These are phyloP conservation scores for Cetradonia linearis DNA, from an alignment of 495 filamentous ascomycete genomes.

Conservation along the genomic window DNA sequence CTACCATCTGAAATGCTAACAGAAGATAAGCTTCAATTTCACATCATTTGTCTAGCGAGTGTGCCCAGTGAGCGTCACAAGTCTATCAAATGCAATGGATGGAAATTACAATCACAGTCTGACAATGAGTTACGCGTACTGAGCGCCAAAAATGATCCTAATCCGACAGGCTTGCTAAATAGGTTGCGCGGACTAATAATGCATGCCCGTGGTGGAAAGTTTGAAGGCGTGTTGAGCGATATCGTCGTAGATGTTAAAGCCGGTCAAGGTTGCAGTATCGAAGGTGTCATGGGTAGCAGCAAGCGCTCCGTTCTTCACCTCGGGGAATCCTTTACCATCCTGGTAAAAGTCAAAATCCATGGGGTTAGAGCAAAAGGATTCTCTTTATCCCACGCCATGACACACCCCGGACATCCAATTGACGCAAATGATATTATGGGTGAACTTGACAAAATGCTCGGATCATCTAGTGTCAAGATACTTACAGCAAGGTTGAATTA, in stretches of 20 bases:
- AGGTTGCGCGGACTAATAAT: slow-evolving; percentile 14
- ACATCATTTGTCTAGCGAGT: slow-evolving; percentile 22
- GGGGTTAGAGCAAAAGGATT: neutral
- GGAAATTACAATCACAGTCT: slow-evolving; percentile 25
- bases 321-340: slow-evolving; percentile 16
- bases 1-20: slow-evolving; percentile 13
- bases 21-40: slow-evolving; percentile 22
- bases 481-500: slow-evolving; percentile 25
- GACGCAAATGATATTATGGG: slow-evolving; percentile 12
- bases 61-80: slow-evolving; percentile 13
- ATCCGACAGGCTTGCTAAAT: slow-evolving; percentile 15
- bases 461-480: slow-evolving; percentile 13
- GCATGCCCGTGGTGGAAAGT: slow-evolving; percentile 19
- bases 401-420: neutral
- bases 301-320: slow-evolving; percentile 9
- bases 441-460: slow-evolving; percentile 24
- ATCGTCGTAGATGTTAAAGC: slow-evolving; percentile 19
- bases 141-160: slow-evolving; percentile 5
- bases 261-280: slow-evolving; percentile 18
- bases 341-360: slow-evolving; percentile 17
- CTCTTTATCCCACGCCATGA: neutral
- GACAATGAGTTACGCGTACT: slow-evolving; percentile 9
- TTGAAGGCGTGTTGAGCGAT: slow-evolving; percentile 17
- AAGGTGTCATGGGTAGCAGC: slow-evolving; percentile 19
- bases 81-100: slow-evolving; percentile 22